phyloP scores from a whole-genome alignment of 1,284 basidiomycete genomes.

The Phylloporus sp. region DNA sequence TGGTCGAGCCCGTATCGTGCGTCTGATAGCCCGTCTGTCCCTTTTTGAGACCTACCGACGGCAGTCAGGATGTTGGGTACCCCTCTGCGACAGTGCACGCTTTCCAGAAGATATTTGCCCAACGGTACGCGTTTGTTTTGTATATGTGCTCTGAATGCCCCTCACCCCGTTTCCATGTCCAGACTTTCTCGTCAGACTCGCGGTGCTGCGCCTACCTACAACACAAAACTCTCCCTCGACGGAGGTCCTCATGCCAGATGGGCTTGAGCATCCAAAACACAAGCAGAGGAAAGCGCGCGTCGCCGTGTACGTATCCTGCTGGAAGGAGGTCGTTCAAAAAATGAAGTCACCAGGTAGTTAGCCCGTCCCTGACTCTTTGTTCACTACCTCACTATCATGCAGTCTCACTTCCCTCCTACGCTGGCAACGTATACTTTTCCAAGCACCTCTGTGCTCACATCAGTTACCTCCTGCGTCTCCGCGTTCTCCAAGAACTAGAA shows the following conservation, averaged over 20 bases:
- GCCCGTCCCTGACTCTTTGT: constrained; percentile 6
- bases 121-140: constrained; percentile 46
- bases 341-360: constrained; percentile 40
- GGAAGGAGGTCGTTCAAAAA: constrained; percentile 48
- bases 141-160: not conserved
- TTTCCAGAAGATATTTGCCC: constrained; percentile 58
- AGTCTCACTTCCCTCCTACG: constrained; percentile 40
- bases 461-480: constrained; percentile 65
- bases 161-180: constrained; percentile 10
- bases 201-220: constrained; percentile 47
- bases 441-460: constrained; percentile 56
- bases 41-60: constrained; percentile 1
- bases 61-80: constrained; percentile 75
- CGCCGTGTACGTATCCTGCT: constrained; percentile 60
- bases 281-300: constrained; percentile 47
- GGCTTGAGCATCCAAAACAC: constrained; percentile 67
- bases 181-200: constrained; percentile 74
- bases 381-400: constrained; percentile 10
- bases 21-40: constrained; percentile 30
- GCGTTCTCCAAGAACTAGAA: constrained; percentile 74
- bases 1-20: constrained; percentile 76
- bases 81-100: constrained; percentile 58
- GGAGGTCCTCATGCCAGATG: constrained; percentile 59
- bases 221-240: constrained; percentile 18
- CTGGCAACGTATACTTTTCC: constrained; percentile 38